Evolutionary conservation across 2,329 filamentous ascomycete genomes (phyloP).

Genomic region (Pseudocercospora musae): DNA sequence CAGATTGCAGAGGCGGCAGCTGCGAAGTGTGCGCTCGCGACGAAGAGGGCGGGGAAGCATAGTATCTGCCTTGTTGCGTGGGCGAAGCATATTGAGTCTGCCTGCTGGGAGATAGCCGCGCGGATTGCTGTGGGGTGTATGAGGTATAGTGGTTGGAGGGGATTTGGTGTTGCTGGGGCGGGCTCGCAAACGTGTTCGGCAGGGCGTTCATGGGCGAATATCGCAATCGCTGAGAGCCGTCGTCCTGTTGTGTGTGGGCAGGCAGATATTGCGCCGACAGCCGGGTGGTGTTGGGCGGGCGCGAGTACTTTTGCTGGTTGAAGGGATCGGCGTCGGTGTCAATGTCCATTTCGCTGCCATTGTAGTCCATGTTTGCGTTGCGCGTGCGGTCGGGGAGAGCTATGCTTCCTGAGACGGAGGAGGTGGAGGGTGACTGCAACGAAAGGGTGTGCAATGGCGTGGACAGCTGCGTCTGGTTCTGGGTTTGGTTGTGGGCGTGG

Average conservation of each 20-base stretch:
- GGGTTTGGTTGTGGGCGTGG: slow-evolving; percentile 5
- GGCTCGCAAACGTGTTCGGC: slow-evolving; percentile 64
- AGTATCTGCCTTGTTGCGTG: slow-evolving; percentile 51
- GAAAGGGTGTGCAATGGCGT: background rate
- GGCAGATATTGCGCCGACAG: slow-evolving; percentile 67
- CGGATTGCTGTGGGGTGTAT: slow-evolving; percentile 46
- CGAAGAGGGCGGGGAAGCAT: slow-evolving; percentile 52
- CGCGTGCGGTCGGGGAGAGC: slow-evolving; percentile 6
- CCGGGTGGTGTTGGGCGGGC: slow-evolving; percentile 61
- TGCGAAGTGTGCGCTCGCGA: slow-evolving; percentile 58
- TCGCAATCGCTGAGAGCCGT: slow-evolving; percentile 74
- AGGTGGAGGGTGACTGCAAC: slow-evolving; percentile 7
- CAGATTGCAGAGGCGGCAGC: slow-evolving; percentile 71
- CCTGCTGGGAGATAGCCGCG: slow-evolving; percentile 76
- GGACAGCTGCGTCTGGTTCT: slow-evolving; percentile 6
- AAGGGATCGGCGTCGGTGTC: slow-evolving; percentile 90
- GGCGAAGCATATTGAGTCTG: slow-evolving; percentile 58
- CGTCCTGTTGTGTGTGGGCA: slow-evolving; percentile 24
- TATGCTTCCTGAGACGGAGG: slow-evolving; percentile 1
- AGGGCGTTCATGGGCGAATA: slow-evolving; percentile 97
- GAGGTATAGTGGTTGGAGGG: slow-evolving; percentile 30
- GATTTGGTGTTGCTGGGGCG: slow-evolving; percentile 43
- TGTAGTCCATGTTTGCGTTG: slow-evolving; percentile 30
- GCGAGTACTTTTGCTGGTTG: slow-evolving; percentile 80
- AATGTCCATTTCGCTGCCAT: slow-evolving; percentile 42